Evolutionary conservation across 2,329 filamentous ascomycete genomes (phyloP).

Genomic region (Colletotrichum sp.): DNA sequence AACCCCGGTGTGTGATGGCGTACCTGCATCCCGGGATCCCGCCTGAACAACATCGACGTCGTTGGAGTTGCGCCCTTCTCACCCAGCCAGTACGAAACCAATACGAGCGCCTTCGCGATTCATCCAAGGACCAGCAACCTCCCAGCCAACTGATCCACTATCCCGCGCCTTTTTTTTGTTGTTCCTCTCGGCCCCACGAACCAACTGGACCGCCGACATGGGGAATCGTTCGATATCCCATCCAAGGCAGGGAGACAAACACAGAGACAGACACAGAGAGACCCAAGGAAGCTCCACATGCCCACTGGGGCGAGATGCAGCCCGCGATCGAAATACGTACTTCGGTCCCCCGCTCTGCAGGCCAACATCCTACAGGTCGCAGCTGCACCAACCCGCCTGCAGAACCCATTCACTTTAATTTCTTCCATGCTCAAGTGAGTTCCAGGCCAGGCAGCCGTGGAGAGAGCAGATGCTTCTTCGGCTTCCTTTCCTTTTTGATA

Average conservation of each 20-base stretch:
- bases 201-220: not conserved
- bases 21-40: not conserved
- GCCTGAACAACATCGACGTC: not conserved
- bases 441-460: not conserved
- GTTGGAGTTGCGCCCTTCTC: not conserved
- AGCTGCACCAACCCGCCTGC: not conserved
- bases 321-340: not conserved
- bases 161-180: not conserved
- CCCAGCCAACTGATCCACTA: not conserved
- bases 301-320: not conserved
- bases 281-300: not conserved
- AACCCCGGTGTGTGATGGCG: not conserved
- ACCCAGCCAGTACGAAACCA: not conserved
- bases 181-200: not conserved
- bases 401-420: not conserved
- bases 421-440: not conserved
- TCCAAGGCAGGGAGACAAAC: not conserved
- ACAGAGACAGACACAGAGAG: not conserved
- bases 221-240: conserved; percentile 11
- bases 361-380: not conserved
- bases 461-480: not conserved
- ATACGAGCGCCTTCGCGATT: not conserved
- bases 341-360: not conserved
- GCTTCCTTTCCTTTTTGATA: not conserved
- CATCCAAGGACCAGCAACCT: not conserved